Conservation (phyloP, 1,284 basidiomycete species). For the Cutaneotrichosporon cavernicola region DNA sequence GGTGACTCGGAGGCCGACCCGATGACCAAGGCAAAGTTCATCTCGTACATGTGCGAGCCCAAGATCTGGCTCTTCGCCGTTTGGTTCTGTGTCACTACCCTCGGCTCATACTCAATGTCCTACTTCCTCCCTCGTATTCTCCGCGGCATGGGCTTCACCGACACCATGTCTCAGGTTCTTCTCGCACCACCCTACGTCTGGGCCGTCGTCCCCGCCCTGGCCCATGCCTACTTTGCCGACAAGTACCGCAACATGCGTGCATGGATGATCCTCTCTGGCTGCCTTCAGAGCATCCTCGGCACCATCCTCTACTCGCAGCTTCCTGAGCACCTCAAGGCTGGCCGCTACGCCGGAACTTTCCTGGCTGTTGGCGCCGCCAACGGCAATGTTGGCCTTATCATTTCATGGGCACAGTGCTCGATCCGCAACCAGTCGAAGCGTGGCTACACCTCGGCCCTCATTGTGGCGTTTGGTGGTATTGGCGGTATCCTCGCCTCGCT, state of each 20-base stretch:
- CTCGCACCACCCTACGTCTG: constrained; percentile 53
- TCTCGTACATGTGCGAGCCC: constrained; percentile 46
- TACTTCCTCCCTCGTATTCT: constrained; percentile 54
- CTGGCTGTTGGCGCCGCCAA: constrained; percentile 48
- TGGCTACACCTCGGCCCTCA: constrained; percentile 48
- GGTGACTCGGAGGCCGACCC: constrained; percentile 53
- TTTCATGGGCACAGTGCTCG: constrained; percentile 51
- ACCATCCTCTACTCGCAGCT: constrained; percentile 20
- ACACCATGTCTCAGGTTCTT: constrained; percentile 42
- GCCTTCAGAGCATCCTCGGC: constrained; percentile 13
- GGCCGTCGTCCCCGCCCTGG: constrained; percentile 48
- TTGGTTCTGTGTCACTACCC: constrained; percentile 42
- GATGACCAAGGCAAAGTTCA: constrained; percentile 47
- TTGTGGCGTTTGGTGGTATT: constrained; percentile 52
- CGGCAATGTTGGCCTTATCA: constrained; percentile 40
- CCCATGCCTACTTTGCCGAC: constrained; percentile 48
- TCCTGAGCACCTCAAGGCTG: constrained; percentile 25
- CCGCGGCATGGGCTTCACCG: constrained; percentile 47
- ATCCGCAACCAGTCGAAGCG: constrained; percentile 52
- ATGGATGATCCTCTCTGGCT: constrained; percentile 10
- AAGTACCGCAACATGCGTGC: constrained; percentile 23
- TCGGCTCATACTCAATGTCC: constrained; percentile 28
- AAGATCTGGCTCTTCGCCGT: constrained; percentile 55
- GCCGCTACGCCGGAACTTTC: constrained; percentile 53
- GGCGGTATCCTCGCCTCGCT: constrained; percentile 49